Conservation (phyloP, 176 grass and related monocot genomes). For the Tuctoria greenei region DNA sequence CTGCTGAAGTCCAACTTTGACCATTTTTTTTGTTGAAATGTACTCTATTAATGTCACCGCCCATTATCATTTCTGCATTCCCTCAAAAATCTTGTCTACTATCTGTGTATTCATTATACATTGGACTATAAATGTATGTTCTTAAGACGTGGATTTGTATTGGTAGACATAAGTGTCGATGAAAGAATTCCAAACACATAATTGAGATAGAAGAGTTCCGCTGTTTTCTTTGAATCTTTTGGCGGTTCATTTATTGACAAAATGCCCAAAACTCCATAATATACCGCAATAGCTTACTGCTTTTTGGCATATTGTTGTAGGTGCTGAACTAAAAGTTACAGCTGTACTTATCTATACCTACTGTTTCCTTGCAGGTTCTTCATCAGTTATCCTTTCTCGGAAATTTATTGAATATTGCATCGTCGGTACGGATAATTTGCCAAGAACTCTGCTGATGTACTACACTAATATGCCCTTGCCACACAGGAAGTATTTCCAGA, state of each 20-base stretch:
- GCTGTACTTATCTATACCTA: conserved; percentile 11
- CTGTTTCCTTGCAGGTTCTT: conserved; percentile 56
- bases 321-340: conserved; percentile 11
- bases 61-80: not conserved
- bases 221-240: not conserved
- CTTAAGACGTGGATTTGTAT: not conserved
- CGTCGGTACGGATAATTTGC: conserved; percentile 69
- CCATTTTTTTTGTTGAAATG: not conserved
- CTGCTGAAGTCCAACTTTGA: not conserved
- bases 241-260: conserved; percentile 14
- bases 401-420: conserved; percentile 83
- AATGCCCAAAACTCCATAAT: not conserved
- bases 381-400: conserved; percentile 81
- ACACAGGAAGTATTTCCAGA: conserved; percentile 87
- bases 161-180: not conserved
- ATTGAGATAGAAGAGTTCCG: not conserved
- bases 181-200: not conserved
- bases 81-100: not conserved
- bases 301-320: not conserved
- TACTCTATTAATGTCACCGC: not conserved
- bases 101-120: not conserved
- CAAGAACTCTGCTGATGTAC: conserved; percentile 90
- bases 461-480: conserved; percentile 72
- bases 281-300: not conserved
- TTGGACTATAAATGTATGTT: not conserved